Evolutionary conservation across 2,329 filamentous ascomycete species (phyloP).

Genomic region (Fusarium sp.): DNA sequence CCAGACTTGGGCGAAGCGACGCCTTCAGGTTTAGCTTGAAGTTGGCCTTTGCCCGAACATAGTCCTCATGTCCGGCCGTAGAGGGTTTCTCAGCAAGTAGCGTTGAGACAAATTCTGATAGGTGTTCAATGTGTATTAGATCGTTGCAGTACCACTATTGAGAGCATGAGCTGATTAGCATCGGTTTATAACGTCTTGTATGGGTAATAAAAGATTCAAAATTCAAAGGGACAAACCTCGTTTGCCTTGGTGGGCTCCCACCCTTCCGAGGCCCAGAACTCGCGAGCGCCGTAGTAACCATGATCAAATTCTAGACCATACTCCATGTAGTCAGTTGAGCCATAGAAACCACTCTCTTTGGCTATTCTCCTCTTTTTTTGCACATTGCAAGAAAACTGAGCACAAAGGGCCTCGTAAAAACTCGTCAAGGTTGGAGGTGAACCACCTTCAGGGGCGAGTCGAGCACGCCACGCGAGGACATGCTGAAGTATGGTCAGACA

Average conservation of each 20-base stretch:
- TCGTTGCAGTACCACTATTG: constrained; percentile 17
- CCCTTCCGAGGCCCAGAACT: constrained; percentile 2
- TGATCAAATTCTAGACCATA: constrained; percentile 9
- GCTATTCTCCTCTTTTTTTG: neutral
- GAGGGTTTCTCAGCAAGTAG: neutral
- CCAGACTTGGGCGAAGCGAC: neutral
- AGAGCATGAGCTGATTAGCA: no score
- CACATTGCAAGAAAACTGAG: neutral
- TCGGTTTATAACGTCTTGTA: no score
- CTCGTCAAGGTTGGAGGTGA: neutral
- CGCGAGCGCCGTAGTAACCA: constrained; percentile 4
- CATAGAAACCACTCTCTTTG: neutral
- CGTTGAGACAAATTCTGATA: neutral
- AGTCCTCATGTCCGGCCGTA: no score
- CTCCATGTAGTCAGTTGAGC: neutral
- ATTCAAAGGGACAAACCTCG: neutral
- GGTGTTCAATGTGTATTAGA: neutral
- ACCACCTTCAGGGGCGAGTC: neutral
- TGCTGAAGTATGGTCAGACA: constrained; percentile 1
- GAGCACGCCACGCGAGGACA: neutral
- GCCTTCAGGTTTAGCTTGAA: no score
- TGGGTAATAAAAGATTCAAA: no score
- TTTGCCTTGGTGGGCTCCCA: neutral
- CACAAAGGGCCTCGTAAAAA: neutral
- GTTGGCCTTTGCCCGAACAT: no score